These are phyloP conservation scores for Phaeomoniella chlamydospora DNA, from an alignment of 2,329 filamentous ascomycete genomes.

Conservation along the genomic window DNA sequence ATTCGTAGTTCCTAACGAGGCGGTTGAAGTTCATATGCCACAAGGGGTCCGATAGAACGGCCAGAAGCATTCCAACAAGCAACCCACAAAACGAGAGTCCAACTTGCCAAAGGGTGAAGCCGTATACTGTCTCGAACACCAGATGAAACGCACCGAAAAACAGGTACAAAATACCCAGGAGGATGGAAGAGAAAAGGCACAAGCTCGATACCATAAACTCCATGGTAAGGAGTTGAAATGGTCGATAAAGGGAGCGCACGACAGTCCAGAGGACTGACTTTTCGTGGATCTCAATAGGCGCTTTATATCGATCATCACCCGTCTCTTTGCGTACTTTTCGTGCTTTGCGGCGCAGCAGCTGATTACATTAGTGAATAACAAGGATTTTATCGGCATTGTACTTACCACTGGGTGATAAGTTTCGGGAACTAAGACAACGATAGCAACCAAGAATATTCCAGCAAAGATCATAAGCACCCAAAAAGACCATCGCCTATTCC, in stretches of 20 bases:
- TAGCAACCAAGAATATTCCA: conserved; percentile 40
- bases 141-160: conserved; percentile 27
- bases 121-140: conserved; percentile 24
- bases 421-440: conserved; percentile 60
- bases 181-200: conserved; percentile 24
- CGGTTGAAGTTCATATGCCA: conserved; percentile 30
- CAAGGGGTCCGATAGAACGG: conserved; percentile 27
- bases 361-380: no score
- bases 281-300: conserved; percentile 53
- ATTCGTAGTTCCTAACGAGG: conserved; percentile 22
- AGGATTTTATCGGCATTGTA: conserved; percentile 23
- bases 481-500: conserved; percentile 61
- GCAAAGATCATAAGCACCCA: conserved; percentile 67
- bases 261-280: conserved; percentile 48
- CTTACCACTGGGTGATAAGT: conserved; percentile 66
- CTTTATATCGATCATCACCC: conserved; percentile 54
- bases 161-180: conserved; percentile 24
- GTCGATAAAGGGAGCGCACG: conserved; percentile 40
- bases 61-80: conserved; percentile 31
- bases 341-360: conserved; percentile 53
- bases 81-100: conserved; percentile 31
- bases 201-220: conserved; percentile 26
- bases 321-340: conserved; percentile 50
- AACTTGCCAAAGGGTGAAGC: conserved; percentile 17
- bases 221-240: conserved; percentile 23